Evolutionary conservation across 768 basidiomycete species (phyloP), one percentile per base, ranked within the genome.

Genomic region (Calocera viscosa): DNA sequence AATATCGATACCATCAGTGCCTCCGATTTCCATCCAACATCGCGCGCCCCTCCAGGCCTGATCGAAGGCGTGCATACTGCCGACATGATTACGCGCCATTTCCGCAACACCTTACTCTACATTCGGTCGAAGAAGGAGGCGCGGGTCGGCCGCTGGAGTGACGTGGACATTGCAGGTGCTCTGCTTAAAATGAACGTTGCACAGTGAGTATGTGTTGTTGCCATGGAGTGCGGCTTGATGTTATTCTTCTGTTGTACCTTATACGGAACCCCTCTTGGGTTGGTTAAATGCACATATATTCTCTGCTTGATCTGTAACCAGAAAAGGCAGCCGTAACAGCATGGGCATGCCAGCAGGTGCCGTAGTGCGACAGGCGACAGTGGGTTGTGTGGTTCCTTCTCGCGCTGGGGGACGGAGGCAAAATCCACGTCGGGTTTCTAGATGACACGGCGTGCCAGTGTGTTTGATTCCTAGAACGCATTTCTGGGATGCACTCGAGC

Each of bases 11-110:
- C 84, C 69, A 91, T 97, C 71, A 83, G 88, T 39, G 89, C 89
- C 0, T 86, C 88, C 19, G 91, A 94, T 73, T 84, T 93, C 1
- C 92, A 95, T 72, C 90, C 93, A 0, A 87, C 91, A 0, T 87
- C 91, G 71, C 86, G 91, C 28, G 90, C 90, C 28, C 89, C 90
- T 1, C 87, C 90, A 5, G 94, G 94, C 22, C 81, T 94, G 39
- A 85, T 98, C 68, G 96, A 98, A 73, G 92, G 91, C 11, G 89
- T 93, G 0, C 88, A 93, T 69, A 88, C 90, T 3, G 91, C 93
- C 14, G 94, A 96, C 49, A 91, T 94, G 88, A 96, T 98, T 70
- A 81, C 83, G 0, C 82, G 91, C 63, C 96, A 99, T 77, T 98
- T 98, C 82, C 83, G 86, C 66, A 97, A 95, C 76, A 93, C 93